A percentile compares a stretch with the other conserved stretches of the same genome.
These are phyloP conservation scores for Rhynchosporium agropyri DNA, from an alignment of 2,329 filamentous ascomycete genomes.

Conservation along the genomic window DNA sequence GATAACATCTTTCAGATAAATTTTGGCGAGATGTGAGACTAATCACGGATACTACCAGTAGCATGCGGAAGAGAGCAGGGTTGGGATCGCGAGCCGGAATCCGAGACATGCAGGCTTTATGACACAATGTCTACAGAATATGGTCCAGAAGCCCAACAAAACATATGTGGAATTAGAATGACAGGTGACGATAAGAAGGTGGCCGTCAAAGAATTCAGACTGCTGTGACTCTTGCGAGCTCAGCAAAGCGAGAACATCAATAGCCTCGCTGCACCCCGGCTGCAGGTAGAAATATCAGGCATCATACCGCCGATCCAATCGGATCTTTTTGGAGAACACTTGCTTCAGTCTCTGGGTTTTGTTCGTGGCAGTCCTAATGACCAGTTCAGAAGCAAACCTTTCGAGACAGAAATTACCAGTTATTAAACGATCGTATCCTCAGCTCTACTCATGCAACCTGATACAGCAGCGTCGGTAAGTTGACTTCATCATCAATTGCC, in stretches of 20 bases:
- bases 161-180: not conserved
- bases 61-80: conserved; percentile 6
- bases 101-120: not conserved
- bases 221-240: not conserved
- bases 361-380: not conserved
- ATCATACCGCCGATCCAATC: not conserved
- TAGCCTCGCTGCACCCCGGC: not conserved
- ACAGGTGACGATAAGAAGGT: not conserved
- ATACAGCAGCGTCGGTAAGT: not conserved
- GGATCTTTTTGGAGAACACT: not conserved
- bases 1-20: not conserved
- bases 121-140: not conserved
- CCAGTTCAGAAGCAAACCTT: not conserved
- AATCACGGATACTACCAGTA: not conserved
- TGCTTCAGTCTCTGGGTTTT: too few species aligned
- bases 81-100: conserved; percentile 1
- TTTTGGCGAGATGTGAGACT: not conserved
- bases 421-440: not conserved
- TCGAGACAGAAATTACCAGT: too few species aligned
- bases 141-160: not conserved
- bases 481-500: too few species aligned
- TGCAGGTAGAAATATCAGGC: not conserved
- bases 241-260: not conserved
- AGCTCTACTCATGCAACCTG: not conserved
- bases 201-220: not conserved